These are phyloP conservation scores for Rugonectria rugulosa DNA, from an alignment of 2,329 filamentous ascomycete species.

Conservation along the genomic window DNA sequence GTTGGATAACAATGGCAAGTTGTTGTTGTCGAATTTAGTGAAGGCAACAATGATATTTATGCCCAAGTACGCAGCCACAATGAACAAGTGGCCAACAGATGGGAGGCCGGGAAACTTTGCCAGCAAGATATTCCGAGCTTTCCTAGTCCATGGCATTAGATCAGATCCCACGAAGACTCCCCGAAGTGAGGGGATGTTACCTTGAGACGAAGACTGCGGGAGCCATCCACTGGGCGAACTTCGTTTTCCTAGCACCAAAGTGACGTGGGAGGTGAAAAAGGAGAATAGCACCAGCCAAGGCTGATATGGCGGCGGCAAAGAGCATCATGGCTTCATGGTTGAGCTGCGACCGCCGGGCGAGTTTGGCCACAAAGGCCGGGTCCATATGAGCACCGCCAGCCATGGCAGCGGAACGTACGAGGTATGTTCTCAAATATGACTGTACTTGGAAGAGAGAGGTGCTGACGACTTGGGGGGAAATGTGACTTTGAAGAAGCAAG, in stretches of 20 bases:
- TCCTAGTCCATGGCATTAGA: conserved; percentile 29
- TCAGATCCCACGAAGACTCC: conserved; percentile 7
- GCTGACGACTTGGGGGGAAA: not conserved
- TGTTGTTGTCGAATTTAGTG: conserved; percentile 43
- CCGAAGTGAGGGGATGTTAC: conserved; percentile 9
- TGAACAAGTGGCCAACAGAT: conserved; percentile 43
- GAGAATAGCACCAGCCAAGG: conserved; percentile 23
- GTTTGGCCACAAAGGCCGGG: conserved; percentile 29
- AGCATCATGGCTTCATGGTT: conserved; percentile 37
- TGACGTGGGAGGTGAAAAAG: conserved; percentile 24
- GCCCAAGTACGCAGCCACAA: conserved; percentile 41
- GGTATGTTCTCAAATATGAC: not conserved
- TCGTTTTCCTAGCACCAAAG: conserved; percentile 21
- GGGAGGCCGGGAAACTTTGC: conserved; percentile 38
- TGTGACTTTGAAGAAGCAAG: not conserved
- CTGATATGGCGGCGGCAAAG: conserved; percentile 30
- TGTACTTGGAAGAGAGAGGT: not conserved
- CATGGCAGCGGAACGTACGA: conserved; percentile 31
- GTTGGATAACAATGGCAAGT: conserved; percentile 42
- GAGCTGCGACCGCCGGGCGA: conserved; percentile 32
- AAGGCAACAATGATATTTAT: conserved; percentile 47
- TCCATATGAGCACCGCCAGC: conserved; percentile 23
- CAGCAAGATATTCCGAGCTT: conserved; percentile 38
- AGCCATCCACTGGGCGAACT: not conserved
- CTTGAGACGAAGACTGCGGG: conserved; percentile 23